Evolutionary conservation across 768 basidiomycete genomes (phyloP).

Genomic region (Cystobasidium ongulense): DNA sequence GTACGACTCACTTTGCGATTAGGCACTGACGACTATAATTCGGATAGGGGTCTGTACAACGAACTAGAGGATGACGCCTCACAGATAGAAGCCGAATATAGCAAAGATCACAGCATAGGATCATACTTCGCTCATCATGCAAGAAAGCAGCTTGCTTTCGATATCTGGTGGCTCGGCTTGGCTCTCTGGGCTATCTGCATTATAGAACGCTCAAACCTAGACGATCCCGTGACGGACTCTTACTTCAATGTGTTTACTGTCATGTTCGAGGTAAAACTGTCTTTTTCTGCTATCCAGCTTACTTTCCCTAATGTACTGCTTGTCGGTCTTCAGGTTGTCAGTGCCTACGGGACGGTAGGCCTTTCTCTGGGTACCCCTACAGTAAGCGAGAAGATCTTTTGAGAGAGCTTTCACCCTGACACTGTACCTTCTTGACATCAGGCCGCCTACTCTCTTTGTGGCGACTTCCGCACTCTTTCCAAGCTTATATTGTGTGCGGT

Average conservation of each 20-base stretch:
- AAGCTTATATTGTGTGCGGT: conserved; percentile 79
- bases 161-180: conserved; percentile 91
- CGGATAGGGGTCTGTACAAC: conserved; percentile 37
- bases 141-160: conserved; percentile 80
- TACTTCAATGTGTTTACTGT: conserved; percentile 37
- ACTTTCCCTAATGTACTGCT: no score
- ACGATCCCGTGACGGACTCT: conserved; percentile 26
- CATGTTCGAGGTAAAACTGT: conserved; percentile 58
- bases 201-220: conserved; percentile 54
- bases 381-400: neutral
- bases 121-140: conserved; percentile 59
- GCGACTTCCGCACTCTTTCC: conserved; percentile 66
- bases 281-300: no score
- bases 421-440: conserved; percentile 45
- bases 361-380: conserved; percentile 49
- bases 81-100: conserved; percentile 34
- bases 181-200: conserved; percentile 86
- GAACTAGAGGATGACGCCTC: conserved; percentile 36
- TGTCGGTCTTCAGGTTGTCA: conserved; percentile 49
- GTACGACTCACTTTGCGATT: neutral
- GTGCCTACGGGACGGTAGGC: conserved; percentile 47
- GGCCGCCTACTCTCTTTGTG: conserved; percentile 74
- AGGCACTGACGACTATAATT: neutral
- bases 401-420: conserved; percentile 31
- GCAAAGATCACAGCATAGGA: conserved; percentile 36